Evolutionary conservation across 768 basidiomycete genomes (phyloP).

Genomic region (Asterophora parasitica): DNA sequence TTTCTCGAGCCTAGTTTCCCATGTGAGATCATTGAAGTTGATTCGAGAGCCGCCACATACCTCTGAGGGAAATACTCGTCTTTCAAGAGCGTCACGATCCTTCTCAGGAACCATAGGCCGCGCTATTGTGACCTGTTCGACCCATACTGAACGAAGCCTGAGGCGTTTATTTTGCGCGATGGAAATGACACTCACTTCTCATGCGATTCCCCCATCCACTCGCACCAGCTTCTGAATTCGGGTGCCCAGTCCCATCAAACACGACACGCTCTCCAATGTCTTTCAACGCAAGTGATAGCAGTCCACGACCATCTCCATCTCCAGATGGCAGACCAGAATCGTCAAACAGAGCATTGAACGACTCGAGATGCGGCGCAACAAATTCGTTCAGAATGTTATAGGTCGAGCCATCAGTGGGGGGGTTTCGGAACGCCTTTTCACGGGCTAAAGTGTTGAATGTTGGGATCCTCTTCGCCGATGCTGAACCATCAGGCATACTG

Average conservation of each 20-base stretch:
- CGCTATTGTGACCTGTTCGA: slow-evolving; percentile 78
- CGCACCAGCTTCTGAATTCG: slow-evolving; percentile 47
- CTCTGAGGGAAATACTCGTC: slow-evolving; percentile 86
- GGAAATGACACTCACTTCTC: slow-evolving; percentile 55
- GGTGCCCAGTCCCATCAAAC: slow-evolving; percentile 69
- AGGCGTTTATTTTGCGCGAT: background rate
- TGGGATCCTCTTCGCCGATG: slow-evolving; percentile 32
- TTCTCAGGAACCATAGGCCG: slow-evolving; percentile 85
- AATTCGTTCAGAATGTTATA: slow-evolving; percentile 88
- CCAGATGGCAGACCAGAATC: slow-evolving; percentile 77
- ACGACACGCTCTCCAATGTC: slow-evolving; percentile 92
- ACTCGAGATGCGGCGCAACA: slow-evolving; percentile 89
- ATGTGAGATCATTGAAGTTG: slow-evolving; percentile 9
- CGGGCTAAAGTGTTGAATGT: slow-evolving; percentile 82
- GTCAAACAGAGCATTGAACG: slow-evolving; percentile 95
- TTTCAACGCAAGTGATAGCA: slow-evolving; percentile 71
- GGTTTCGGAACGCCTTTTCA: slow-evolving; percentile 74
- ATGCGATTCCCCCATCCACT: slow-evolving; percentile 79
- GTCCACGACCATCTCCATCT: slow-evolving; percentile 72
- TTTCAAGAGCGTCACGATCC: slow-evolving; percentile 67
- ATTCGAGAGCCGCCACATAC: slow-evolving; percentile 32
- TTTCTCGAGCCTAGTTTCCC: slow-evolving; percentile 74
- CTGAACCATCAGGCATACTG: slow-evolving; percentile 51
- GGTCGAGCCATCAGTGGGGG: slow-evolving; percentile 61
- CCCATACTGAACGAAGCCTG: slow-evolving; percentile 64